Evolutionary conservation across 2,329 filamentous ascomycete species (phyloP).

Genomic region (Pseudogymnoascus sp.): DNA sequence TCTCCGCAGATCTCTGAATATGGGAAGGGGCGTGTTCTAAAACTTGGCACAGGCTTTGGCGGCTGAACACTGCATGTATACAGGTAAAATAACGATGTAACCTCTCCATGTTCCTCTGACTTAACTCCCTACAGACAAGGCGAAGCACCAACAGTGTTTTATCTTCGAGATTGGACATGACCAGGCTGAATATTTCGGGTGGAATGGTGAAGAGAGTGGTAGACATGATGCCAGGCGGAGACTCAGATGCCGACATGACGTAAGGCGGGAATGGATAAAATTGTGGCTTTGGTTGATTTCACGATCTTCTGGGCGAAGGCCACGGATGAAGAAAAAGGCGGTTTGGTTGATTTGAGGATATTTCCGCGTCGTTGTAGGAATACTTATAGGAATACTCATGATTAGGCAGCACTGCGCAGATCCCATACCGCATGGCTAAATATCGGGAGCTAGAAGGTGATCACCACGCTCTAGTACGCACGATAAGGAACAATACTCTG

Average conservation of each 20-base stretch:
- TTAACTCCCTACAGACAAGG: neutral
- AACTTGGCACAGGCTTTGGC: neutral
- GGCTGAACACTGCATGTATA: neutral
- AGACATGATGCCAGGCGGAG: neutral
- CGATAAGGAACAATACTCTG: too few species aligned
- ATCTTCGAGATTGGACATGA: neutral
- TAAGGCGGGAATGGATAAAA: neutral
- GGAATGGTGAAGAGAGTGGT: neutral
- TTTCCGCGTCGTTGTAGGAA: neutral
- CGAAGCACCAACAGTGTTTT: neutral
- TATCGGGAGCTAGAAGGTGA: neutral
- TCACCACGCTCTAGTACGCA: too few species aligned
- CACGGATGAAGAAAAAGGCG: neutral
- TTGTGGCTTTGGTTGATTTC: neutral
- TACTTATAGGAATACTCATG: neutral
- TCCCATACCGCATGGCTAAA: neutral
- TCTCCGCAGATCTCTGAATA: neutral
- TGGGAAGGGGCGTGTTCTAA: neutral
- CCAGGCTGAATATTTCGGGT: neutral
- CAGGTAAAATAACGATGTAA: neutral
- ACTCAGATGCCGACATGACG: neutral
- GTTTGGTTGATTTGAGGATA: too few species aligned
- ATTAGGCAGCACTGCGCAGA: neutral
- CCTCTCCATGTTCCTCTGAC: neutral
- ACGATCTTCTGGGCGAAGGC: neutral